Evolutionary conservation across 75 land plant genomes (phyloP), one percentile per base, ranked within the genome.

Genomic region (Picea glauca): DNA sequence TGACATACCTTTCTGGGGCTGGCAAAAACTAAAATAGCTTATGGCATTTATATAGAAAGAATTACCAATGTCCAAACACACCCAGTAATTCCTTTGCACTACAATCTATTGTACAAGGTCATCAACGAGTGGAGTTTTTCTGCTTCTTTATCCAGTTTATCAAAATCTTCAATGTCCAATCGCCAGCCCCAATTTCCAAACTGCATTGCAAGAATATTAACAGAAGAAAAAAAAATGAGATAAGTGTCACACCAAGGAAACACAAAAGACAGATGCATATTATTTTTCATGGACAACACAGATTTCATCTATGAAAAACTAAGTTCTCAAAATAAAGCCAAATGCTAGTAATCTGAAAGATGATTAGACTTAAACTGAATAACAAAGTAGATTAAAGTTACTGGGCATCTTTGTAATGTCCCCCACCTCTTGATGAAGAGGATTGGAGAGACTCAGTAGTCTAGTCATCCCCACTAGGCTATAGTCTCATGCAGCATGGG

Each of bases 171-270:
- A 54, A 74, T 21, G 58, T 46, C 50, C 23, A 74, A 12, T 74
- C 76, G 76, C 76, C 76, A 74, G 33, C 76, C 76, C 76, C 76
- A 74, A 23, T 74, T 74, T 56, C 58, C 58, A 23, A 56, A 50
- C 76, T 74, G 58, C 58, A 74, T 50, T 30, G 50, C 11, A 74
- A 74, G 0, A 50, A 74, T 23, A n/a, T 26, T 26, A 56, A 15
- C 46, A 23, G n/a, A n/a, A 21, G 58, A 23, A n/a, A 74, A 21
- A 30, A 20, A 5, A 62, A 7, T 18, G 23, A 4, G 21, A 62
- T 21, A 62, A 20, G 21, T 4, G 12, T 62, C 23, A 18, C 20
- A 21, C 23, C 21, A 21, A 38, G 17, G 13, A 14, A 74, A 56
- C 58, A 50, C 17, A 12, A 8, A 23, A 74, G 46, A 18, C 18